Conservation (phyloP, 2,329 filamentous ascomycete species). For the Aureobasidium sp. region DNA sequence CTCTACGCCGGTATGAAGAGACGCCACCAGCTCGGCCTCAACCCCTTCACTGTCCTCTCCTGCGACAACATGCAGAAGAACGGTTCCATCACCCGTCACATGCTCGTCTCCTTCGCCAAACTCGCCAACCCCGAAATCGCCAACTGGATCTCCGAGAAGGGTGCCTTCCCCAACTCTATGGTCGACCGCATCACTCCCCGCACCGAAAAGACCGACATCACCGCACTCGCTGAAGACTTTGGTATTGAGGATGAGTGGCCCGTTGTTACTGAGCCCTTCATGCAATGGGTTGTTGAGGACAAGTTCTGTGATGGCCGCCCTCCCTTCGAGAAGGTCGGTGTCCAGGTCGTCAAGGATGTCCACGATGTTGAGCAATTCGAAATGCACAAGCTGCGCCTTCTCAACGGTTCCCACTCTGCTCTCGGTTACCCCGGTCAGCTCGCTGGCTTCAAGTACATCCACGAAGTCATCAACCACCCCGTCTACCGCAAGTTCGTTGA, state of each 20-base stretch:
- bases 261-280: conserved; percentile 49
- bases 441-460: conserved; percentile 47
- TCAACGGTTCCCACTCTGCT: conserved; percentile 47
- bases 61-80: conserved; percentile 54
- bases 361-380: conserved; percentile 47
- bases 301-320: conserved; percentile 45
- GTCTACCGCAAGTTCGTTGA: conserved; percentile 41
- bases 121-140: conserved; percentile 41
- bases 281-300: conserved; percentile 50
- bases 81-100: conserved; percentile 44
- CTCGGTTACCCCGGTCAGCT: conserved; percentile 45
- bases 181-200: conserved; percentile 49
- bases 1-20: conserved; percentile 44
- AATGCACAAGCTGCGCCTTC: conserved; percentile 49
- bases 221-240: conserved; percentile 36
- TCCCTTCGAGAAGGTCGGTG: conserved; percentile 45
- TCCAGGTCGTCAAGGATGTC: conserved; percentile 45
- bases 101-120: conserved; percentile 45
- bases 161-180: conserved; percentile 48
- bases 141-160: conserved; percentile 42
- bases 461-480: conserved; percentile 46
- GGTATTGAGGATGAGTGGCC: conserved; percentile 46
- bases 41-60: conserved; percentile 48
- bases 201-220: conserved; percentile 40
- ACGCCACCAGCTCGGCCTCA: conserved; percentile 39